phyloP scores from a whole-genome alignment of 2,329 filamentous ascomycete genomes.

The Colletotrichum sp. region DNA sequence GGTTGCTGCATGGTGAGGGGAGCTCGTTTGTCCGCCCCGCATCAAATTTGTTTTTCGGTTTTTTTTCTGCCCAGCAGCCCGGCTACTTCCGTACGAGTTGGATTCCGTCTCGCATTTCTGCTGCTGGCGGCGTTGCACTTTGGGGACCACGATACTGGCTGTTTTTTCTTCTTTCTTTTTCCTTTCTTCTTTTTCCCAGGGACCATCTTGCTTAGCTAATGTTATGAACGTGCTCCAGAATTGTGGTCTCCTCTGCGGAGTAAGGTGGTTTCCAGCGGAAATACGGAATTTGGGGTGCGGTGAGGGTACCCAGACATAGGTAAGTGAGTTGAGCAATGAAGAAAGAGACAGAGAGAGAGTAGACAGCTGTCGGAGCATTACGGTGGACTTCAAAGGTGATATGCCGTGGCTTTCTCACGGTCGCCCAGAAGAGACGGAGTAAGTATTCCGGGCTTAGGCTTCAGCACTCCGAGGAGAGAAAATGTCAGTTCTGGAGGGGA shows the following conservation, averaged over 20 bases:
- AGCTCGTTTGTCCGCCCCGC: not conserved
- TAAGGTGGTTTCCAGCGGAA: not conserved
- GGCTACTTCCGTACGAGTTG: not conserved
- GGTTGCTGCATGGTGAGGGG: not conserved
- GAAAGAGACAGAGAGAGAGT: not conserved
- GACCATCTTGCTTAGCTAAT: not conserved
- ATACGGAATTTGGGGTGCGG: not conserved
- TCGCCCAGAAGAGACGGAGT: not conserved
- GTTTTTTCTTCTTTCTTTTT: not conserved
- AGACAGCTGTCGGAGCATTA: not conserved
- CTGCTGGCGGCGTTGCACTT: not conserved
- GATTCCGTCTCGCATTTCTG: not conserved
- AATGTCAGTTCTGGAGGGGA: not conserved
- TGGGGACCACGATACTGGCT: not conserved
- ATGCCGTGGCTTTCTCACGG: not conserved
- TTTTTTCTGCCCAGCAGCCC: conserved; percentile 27
- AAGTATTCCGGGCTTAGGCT: not conserved
- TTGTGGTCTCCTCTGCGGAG: not conserved
- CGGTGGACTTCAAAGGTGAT: not conserved
- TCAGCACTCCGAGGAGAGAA: not conserved
- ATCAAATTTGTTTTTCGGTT: conserved; percentile 21
- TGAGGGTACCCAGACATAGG: not conserved
- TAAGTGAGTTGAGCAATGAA: not conserved
- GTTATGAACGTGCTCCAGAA: not conserved
- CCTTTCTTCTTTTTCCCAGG: not conserved